Evolutionary conservation across 176 grass and related monocot species (phyloP), one percentile per base, ranked within the genome.

Genomic region (Avena sativa): DNA sequence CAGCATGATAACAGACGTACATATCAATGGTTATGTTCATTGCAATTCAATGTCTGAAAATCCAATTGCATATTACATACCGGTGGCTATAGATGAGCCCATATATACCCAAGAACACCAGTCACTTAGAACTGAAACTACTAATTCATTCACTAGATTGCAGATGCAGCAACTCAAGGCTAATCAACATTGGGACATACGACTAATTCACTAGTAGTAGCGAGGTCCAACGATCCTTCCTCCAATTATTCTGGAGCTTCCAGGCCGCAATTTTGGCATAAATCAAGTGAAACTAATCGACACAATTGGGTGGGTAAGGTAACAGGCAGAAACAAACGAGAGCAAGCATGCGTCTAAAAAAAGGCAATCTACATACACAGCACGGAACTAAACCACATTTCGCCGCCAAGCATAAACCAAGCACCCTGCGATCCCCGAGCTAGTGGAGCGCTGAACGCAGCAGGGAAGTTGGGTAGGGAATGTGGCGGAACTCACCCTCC

Each of bases 401-500:
- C 75, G 6, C 0, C 3, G 4, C 0, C 26, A 70, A 53, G 50
- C 43, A 17, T 71, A 36, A 56, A 44, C 73, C 46, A 63, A n/a
- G 48, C 83, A 58, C 50, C 34, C 32, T 11, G 36, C 12, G 9
- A 0, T 52, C 63, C 17, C 20, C 6, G 0, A 79, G 11, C 19
- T 20, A 57, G 43, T 21, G 5, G 25, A n/a, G 59, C 9, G 15
- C 52, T 19, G 7, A 82, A 40, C 56, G 28, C 26, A 74, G 52
- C 52, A 17, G 52, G 71, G 56, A 77, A 51, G 74, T 57, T 19
- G 34, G 58, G 52, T 20, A 57, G 17, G 11, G 23, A 62, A 78
- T 12, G 71, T 6, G 85, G 19, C 6, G 55, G 1, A 14, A 86
- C 89, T 90, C 61, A 93, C 92, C 89, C 92, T 93, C 92, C 92